Percentiles rank a stretch among this genome's conserved stretches.
phyloP scores from a whole-genome alignment of 768 basidiomycete genomes.

The Xerocomellus chrysenteron region DNA sequence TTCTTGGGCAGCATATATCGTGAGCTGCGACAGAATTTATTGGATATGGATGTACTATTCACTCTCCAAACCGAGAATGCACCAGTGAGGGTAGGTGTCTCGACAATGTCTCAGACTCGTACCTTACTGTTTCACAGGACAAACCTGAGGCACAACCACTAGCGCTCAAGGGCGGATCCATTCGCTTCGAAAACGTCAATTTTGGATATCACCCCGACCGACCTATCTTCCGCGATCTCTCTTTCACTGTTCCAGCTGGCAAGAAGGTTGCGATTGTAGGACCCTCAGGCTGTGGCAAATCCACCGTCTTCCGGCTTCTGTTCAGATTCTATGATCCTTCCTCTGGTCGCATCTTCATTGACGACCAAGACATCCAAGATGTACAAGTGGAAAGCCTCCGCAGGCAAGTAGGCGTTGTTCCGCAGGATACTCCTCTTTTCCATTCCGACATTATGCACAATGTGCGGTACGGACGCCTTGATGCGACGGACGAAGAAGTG shows the following conservation, averaged over 20 bases:
- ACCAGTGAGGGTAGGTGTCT: slow-evolving; percentile 52
- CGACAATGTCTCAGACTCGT: not conserved
- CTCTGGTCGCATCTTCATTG: slow-evolving; percentile 78
- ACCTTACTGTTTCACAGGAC: slow-evolving; percentile 49
- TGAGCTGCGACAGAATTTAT: slow-evolving; percentile 90
- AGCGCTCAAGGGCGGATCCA: slow-evolving; percentile 73
- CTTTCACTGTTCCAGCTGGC: slow-evolving; percentile 91
- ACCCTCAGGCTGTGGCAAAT: slow-evolving; percentile 96
- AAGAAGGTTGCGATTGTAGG: slow-evolving; percentile 98
- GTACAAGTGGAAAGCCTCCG: slow-evolving; percentile 74
- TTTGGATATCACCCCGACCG: slow-evolving; percentile 93
- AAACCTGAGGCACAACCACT: slow-evolving; percentile 66
- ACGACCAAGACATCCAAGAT: slow-evolving; percentile 81
- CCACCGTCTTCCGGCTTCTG: slow-evolving; percentile 90
- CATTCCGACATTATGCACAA: slow-evolving; percentile 96
- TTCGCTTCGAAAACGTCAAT: slow-evolving; percentile 87
- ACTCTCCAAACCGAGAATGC: slow-evolving; percentile 82
- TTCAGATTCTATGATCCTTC: slow-evolving; percentile 92
- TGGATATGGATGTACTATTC: slow-evolving; percentile 97
- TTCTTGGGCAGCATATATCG: slow-evolving; percentile 98
- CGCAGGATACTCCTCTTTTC: slow-evolving; percentile 97
- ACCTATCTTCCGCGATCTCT: slow-evolving; percentile 85
- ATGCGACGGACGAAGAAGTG: slow-evolving; percentile 89
- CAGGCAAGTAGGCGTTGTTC: slow-evolving; percentile 84
- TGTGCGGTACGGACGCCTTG: slow-evolving; percentile 85